A percentile compares a stretch with the other conserved stretches of the same genome.
These are phyloP conservation scores for Spongospora subterranea DNA, from an alignment of 208 protist genomes.

Conservation along the genomic window DNA sequence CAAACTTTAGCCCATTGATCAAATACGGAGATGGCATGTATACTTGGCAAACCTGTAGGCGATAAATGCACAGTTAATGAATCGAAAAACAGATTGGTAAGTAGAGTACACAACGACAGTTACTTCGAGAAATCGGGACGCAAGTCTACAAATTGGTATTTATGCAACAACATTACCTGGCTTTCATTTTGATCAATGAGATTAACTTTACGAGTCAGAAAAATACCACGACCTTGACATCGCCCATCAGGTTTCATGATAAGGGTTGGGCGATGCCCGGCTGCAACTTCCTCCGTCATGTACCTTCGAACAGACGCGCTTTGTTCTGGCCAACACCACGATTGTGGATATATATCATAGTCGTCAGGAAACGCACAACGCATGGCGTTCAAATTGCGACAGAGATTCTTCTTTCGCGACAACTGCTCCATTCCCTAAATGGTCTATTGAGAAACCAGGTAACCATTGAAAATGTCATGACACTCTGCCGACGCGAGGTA, in stretches of 20 bases:
- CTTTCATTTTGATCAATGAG: neutral
- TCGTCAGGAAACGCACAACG: neutral
- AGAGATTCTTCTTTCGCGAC: constrained; percentile 43
- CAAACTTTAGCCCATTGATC: constrained; percentile 58
- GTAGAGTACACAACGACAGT: no score
- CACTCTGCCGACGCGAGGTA: no score
- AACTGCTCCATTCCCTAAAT: constrained; percentile 33
- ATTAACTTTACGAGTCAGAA: neutral
- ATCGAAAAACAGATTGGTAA: no score
- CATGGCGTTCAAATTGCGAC: constrained; percentile 52
- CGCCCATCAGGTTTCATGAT: constrained; percentile 60
- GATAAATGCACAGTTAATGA: neutral
- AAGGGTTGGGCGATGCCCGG: no score
- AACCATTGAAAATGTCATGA: no score
- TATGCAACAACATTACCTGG: neutral
- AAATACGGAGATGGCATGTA: constrained; percentile 54
- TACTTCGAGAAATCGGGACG: no score
- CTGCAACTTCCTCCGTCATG: neutral
- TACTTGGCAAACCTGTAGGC: constrained; percentile 31
- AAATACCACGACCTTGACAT: constrained; percentile 45
- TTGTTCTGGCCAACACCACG: constrained; percentile 14
- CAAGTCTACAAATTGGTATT: neutral
- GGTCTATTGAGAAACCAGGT: neutral
- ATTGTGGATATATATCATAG: constrained; percentile 14
- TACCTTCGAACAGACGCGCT: neutral